These are phyloP conservation scores for Noccaea bulbosa DNA, from an alignment of 345 rosid species.

Conservation along the genomic window DNA sequence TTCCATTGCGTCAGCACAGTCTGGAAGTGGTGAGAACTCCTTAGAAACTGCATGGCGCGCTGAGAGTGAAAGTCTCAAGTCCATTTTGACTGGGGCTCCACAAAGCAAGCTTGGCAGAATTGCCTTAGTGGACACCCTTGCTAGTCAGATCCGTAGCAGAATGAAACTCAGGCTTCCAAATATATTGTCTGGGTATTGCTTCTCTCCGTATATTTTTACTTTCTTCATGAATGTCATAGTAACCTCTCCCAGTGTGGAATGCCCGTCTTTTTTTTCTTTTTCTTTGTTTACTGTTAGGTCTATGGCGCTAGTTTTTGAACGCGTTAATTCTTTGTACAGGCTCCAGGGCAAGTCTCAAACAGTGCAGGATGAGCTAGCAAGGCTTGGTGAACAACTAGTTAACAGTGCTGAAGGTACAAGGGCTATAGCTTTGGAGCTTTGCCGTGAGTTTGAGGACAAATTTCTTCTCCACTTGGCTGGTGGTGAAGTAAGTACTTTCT, in stretches of 20 bases:
- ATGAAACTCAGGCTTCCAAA: conserved; percentile 95
- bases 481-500: conserved; percentile 79
- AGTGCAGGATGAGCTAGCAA: conserved; percentile 81
- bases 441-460: conserved; percentile 98
- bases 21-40: conserved; percentile 81
- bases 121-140: conserved; percentile 89
- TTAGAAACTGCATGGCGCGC: conserved; percentile 99
- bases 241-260: conserved; percentile 17
- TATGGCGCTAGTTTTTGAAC: too few relatives aligned
- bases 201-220: conserved; percentile 29
- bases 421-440: conserved; percentile 96
- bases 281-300: neutral
- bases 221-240: conserved; percentile 27
- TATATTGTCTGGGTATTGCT: conserved; percentile 84
- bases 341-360: conserved; percentile 92
- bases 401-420: conserved; percentile 88
- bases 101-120: conserved; percentile 92
- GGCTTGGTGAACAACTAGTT: conserved; percentile 92
- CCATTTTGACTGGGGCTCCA: conserved; percentile 83
- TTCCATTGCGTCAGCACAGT: conserved; percentile 81
- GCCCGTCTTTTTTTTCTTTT: neutral
- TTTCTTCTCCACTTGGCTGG: conserved; percentile 89
- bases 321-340: conserved; percentile 47
- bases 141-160: conserved; percentile 87
- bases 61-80: conserved; percentile 87